These are phyloP conservation scores for Lipomyces starkeyi DNA, from an alignment of 805 yeast genomes.

Conservation along the genomic window DNA sequence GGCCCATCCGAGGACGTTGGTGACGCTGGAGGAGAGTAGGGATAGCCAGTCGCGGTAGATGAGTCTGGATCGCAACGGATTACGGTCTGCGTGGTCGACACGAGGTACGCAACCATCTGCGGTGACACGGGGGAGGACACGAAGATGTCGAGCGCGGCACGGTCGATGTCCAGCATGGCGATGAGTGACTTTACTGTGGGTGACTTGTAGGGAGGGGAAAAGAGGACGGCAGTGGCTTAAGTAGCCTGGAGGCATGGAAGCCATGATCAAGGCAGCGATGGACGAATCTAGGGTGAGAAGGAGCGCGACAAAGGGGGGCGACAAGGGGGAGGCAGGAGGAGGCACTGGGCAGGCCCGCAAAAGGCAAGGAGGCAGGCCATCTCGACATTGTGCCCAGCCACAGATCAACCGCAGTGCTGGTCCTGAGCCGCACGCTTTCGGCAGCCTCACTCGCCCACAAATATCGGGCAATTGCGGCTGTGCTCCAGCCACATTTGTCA, in stretches of 20 bases:
- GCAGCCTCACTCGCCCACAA: background rate
- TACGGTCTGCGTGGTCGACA: constrained; percentile 49
- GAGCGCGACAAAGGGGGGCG: constrained; percentile 15
- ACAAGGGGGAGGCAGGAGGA: constrained; percentile 6
- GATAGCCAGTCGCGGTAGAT: constrained; percentile 42
- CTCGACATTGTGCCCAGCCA: constrained; percentile 6
- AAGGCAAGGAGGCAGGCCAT: constrained; percentile 8
- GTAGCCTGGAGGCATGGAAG: background rate
- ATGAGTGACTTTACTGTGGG: background rate
- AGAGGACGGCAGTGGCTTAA: background rate
- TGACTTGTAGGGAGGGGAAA: constrained; percentile 3
- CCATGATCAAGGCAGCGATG: constrained; percentile 1
- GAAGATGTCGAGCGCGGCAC: constrained; percentile 50
- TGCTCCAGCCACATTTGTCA: constrained; percentile 1
- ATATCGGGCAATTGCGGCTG: background rate
- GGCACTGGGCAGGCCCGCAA: background rate
- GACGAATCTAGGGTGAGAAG: constrained; percentile 7
- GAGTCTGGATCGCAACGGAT: constrained; percentile 47
- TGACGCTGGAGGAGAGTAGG: constrained; percentile 50
- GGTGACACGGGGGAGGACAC: constrained; percentile 51
- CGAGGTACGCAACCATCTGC: constrained; percentile 52
- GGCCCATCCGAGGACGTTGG: constrained; percentile 41
- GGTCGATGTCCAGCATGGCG: constrained; percentile 33
- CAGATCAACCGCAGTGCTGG: background rate
- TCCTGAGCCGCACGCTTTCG: background rate